Percentiles rank a stretch among this genome's conserved stretches.
Conservation (phyloP, 2,329 filamentous ascomycete genomes). For the Fusarium humuli region DNA sequence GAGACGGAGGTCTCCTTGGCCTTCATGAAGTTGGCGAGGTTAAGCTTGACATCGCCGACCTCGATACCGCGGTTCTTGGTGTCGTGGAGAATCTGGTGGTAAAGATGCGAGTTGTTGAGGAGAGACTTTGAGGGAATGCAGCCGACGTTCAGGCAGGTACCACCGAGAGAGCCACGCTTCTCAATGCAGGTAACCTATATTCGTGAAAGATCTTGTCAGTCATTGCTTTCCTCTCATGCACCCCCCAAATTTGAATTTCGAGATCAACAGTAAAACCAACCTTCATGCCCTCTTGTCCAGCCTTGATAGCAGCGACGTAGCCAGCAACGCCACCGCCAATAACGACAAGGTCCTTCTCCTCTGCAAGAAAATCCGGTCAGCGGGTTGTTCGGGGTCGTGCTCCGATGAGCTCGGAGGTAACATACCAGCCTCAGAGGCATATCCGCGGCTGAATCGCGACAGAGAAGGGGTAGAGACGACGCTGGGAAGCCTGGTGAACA, state of each 20-base stretch:
- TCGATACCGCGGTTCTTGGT: conserved; percentile 97
- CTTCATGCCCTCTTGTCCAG: conserved; percentile 96
- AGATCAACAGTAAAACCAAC: conserved; percentile 57
- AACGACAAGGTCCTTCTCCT: conserved; percentile 96
- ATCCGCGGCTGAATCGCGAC: conserved; percentile 68
- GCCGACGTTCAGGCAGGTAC: conserved; percentile 98
- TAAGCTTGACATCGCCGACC: conserved; percentile 96
- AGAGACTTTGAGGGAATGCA: conserved; percentile 99
- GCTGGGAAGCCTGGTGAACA: conserved; percentile 59
- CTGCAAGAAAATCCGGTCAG: conserved; percentile 57
- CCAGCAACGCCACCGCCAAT: conserved; percentile 98
- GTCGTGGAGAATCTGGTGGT: conserved; percentile 97
- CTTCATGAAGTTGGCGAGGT: conserved; percentile 96
- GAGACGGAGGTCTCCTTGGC: conserved; percentile 93
- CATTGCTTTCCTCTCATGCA: conserved; percentile 13
- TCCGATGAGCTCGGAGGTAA: conserved; percentile 42
- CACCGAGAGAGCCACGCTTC: conserved; percentile 94
- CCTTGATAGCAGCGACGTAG: conserved; percentile 99
- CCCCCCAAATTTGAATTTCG: conserved; percentile 2
- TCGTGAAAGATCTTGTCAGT: conserved; percentile 25
- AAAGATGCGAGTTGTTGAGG: conserved; percentile 98
- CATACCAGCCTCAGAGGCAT: conserved; percentile 69
- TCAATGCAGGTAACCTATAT: conserved; percentile 93
- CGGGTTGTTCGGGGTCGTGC: conserved; percentile 21
- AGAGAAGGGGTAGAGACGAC: conserved; percentile 59